phyloP scores from a whole-genome alignment of 2,329 filamentous ascomycete species.

The Claviceps africana region DNA sequence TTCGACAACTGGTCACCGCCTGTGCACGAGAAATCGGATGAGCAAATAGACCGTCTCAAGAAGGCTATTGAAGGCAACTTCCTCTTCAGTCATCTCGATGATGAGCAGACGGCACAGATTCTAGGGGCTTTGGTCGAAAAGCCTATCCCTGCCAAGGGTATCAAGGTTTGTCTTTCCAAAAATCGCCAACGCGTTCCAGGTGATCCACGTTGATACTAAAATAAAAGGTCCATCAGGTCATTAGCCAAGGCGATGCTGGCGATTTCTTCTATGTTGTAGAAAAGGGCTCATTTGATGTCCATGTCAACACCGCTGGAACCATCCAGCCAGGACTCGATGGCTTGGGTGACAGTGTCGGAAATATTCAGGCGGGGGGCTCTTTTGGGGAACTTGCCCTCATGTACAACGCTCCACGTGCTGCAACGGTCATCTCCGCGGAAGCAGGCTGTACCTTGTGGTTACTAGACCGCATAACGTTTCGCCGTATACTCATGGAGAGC shows the following conservation, averaged over 20 bases:
- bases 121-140: slow-evolving; percentile 88
- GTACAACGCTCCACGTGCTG: slow-evolving; percentile 95
- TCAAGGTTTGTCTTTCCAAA: slow-evolving; percentile 38
- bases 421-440: slow-evolving; percentile 78
- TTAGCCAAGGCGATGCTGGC: slow-evolving; percentile 86
- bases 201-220: slow-evolving; percentile 11
- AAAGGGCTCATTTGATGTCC: slow-evolving; percentile 77
- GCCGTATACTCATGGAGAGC: slow-evolving; percentile 94
- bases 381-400: slow-evolving; percentile 96
- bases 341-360: slow-evolving; percentile 68
- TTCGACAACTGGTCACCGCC: slow-evolving; percentile 88
- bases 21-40: slow-evolving; percentile 64
- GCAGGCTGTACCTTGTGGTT: slow-evolving; percentile 76
- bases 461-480: slow-evolving; percentile 89
- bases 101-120: slow-evolving; percentile 79
- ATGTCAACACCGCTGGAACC: slow-evolving; percentile 66
- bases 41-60: slow-evolving; percentile 69
- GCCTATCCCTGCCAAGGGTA: slow-evolving; percentile 80
- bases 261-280: slow-evolving; percentile 98
- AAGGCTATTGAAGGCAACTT: slow-evolving; percentile 80
- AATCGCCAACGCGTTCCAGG: not conserved
- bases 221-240: slow-evolving; percentile 56
- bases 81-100: slow-evolving; percentile 84
- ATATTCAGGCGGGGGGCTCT: slow-evolving; percentile 74
- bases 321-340: slow-evolving; percentile 71